Percentiles rank a stretch among this genome's conserved stretches.
Conservation (phyloP, 164 flowering plant genomes). For the Chimonanthus praecox region DNA sequence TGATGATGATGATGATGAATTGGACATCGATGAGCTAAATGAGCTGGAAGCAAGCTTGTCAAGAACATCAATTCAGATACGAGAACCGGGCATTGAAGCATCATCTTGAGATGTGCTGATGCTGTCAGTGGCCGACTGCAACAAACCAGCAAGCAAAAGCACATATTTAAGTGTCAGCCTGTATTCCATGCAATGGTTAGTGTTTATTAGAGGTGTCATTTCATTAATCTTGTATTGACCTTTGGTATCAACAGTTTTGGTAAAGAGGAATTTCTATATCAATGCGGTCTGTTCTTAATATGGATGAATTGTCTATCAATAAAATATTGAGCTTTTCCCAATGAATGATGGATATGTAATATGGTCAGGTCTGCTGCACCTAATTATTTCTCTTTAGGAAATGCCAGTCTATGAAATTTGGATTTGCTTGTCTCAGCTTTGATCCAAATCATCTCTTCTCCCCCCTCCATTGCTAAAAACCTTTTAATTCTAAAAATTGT, state of each 20-base stretch:
- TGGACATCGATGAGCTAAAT: constrained; percentile 78
- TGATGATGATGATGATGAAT: constrained; percentile 62
- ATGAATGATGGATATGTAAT: too few relatives aligned
- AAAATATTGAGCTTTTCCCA: too few relatives aligned
- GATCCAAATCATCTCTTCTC: too few relatives aligned
- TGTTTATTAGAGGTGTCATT: background rate
- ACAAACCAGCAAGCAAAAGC: background rate
- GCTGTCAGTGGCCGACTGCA: constrained; percentile 1
- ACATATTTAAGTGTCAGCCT: background rate
- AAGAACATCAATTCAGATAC: constrained; percentile 61
- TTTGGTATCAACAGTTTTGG: background rate
- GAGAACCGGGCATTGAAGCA: constrained; percentile 37
- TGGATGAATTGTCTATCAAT: background rate
- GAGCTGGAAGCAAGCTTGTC: constrained; percentile 84
- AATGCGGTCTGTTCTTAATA: background rate
- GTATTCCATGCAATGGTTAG: background rate
- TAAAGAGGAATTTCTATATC: background rate
- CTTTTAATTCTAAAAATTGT: too few relatives aligned
- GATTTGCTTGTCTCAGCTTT: too few relatives aligned
- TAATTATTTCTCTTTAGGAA: too few relatives aligned
- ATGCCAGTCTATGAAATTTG: too few relatives aligned
- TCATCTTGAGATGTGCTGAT: constrained; percentile 9
- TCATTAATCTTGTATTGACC: background rate
- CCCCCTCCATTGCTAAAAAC: too few relatives aligned
- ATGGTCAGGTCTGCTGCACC: too few relatives aligned